phyloP scores from a whole-genome alignment of 2,329 filamentous ascomycete species.

The Paraconiothyrium sp. region DNA sequence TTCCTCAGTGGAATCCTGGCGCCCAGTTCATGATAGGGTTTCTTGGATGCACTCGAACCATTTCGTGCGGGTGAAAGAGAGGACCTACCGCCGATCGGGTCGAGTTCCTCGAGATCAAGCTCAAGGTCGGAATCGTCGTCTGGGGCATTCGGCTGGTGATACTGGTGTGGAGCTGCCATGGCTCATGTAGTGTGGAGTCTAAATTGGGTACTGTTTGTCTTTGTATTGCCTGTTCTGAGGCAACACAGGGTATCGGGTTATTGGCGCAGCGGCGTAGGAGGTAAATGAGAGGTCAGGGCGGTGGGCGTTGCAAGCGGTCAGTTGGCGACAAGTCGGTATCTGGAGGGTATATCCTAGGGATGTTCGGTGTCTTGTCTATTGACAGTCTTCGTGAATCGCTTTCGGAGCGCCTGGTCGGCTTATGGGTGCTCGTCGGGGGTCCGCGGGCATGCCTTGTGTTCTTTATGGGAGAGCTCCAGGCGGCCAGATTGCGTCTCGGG shows the following conservation, averaged over 20 bases:
- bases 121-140: conserved; percentile 78
- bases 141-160: conserved; percentile 66
- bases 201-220: not conserved
- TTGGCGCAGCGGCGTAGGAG: not conserved
- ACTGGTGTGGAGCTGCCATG: conserved; percentile 58
- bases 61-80: conserved; percentile 37
- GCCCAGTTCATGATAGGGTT: conserved; percentile 53
- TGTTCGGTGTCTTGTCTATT: not conserved
- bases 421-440: conserved; percentile 29
- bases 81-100: conserved; percentile 60
- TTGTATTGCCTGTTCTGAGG: not conserved
- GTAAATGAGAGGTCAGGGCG: not conserved
- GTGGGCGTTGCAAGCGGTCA: not conserved
- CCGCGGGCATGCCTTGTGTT: conserved; percentile 25
- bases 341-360: not conserved
- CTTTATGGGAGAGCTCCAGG: conserved; percentile 22
- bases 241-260: not conserved
- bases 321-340: not conserved
- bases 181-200: conserved; percentile 41
- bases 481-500: conserved; percentile 23
- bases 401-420: conserved; percentile 12
- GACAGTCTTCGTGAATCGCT: not conserved
- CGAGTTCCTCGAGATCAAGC: conserved; percentile 81
- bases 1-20: conserved; percentile 75
- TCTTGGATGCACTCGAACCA: conserved; percentile 41